Evolutionary conservation across 306 rosid genomes (phyloP), one percentile per base, ranked within the genome.

Genomic region (Ormosia semicastrata): DNA sequence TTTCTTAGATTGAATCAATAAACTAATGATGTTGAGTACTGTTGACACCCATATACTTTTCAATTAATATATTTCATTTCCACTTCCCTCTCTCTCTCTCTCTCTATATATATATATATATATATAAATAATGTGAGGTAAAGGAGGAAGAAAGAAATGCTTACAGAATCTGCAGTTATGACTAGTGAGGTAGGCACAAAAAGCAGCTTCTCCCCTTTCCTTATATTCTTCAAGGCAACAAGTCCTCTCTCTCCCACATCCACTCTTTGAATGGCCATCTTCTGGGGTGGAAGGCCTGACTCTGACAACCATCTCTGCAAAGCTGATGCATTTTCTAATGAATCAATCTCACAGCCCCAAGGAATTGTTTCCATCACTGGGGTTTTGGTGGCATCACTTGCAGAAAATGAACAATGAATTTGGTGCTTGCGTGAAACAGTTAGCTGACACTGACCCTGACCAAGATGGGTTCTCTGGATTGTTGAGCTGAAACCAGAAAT

Each of bases 311-410:
- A 95, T 63, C 56, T 84, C 89, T 89, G 89, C 85, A 93, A 76
- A 60, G 89, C 95, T 2, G 98, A 88, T 2, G 98, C 93, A 58
- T 86, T 95, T 54, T 90, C 99, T 50, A 88, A 8, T 1, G 99
- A 93, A 58, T 95, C 98, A 64, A 76, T 87, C 3, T 95, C 99
- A 50, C 99, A 95, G 0, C 99, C 99, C 99, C 99, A 95, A 2
- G 93, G 90, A 43, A 91, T 78, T 10, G 83, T 74, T 66, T 70
- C 87, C 71, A 73, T 15, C 46, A 17, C 81, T 5, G 81, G 33
- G 4, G 75, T 40, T 66, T 73, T 76, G 44, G 85, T 6, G 67
- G 81, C 58, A 46, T 67, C 78, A 62, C 81, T 71, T 7, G 95
- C 86, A 6, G 97, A 87, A 71, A 90, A 59, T 5, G 90, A 86